phyloP scores from a whole-genome alignment of 2,329 filamentous ascomycete species.

The Cladosporium sp. region DNA sequence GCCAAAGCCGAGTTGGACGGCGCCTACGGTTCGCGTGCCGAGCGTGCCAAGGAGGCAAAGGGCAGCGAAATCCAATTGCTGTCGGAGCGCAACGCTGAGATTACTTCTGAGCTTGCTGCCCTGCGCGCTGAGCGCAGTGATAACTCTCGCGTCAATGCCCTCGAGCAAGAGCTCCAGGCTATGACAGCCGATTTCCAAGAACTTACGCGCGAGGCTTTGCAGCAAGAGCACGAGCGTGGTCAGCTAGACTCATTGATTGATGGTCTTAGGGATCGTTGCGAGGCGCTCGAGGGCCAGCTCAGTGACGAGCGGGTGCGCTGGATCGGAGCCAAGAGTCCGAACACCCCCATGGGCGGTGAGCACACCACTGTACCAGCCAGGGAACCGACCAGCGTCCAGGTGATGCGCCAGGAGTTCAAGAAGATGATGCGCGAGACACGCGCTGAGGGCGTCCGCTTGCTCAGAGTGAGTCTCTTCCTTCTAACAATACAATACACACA shows the following conservation, averaged over 20 bases:
- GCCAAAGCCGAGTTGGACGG: slow-evolving; percentile 86
- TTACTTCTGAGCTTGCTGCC: slow-evolving; percentile 40
- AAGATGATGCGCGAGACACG: slow-evolving; percentile 75
- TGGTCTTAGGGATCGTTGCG: slow-evolving; percentile 57
- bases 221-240: slow-evolving; percentile 67
- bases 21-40: slow-evolving; percentile 75
- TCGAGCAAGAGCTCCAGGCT: slow-evolving; percentile 62
- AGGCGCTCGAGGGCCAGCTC: slow-evolving; percentile 58
- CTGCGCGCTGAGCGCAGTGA: slow-evolving; percentile 29
- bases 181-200: slow-evolving; percentile 66
- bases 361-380: slow-evolving; percentile 13
- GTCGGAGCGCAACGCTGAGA: slow-evolving; percentile 34
- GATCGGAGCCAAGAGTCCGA: slow-evolving; percentile 57
- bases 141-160: slow-evolving; percentile 34
- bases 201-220: slow-evolving; percentile 64
- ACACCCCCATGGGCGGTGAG: slow-evolving; percentile 33
- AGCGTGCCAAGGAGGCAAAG: slow-evolving; percentile 64
- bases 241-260: slow-evolving; percentile 61
- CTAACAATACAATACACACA: slow-evolving; percentile 1
- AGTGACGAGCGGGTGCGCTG: slow-evolving; percentile 63
- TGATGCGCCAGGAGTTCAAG: slow-evolving; percentile 70
- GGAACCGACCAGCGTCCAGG: slow-evolving; percentile 62
- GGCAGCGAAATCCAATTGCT: slow-evolving; percentile 50
- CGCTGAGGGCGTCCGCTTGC: slow-evolving; percentile 57
- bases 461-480: slow-evolving; percentile 52